Evolutionary conservation across 106 monocot genomes (phyloP).

Genomic region (Apostasia ramifera): DNA sequence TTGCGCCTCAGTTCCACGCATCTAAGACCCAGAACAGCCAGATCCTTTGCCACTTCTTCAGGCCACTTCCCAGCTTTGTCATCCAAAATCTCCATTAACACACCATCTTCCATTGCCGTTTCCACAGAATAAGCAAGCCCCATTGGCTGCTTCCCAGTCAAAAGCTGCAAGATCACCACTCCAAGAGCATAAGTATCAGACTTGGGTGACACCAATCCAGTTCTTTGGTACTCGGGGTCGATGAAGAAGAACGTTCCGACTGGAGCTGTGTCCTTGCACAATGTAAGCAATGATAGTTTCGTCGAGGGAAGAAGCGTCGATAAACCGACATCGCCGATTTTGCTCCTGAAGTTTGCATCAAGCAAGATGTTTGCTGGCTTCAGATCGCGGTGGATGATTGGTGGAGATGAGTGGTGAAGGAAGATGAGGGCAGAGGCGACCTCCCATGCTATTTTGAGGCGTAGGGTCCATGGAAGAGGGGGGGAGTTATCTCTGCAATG

Average conservation of each 20-base stretch:
- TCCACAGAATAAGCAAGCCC: conserved; percentile 36
- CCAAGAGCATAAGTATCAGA: conserved; percentile 55
- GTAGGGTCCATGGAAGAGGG: conserved; percentile 41
- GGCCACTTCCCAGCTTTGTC: conserved; percentile 50
- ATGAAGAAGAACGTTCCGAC: conserved; percentile 65
- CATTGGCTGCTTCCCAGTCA: conserved; percentile 44
- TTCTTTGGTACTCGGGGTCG: conserved; percentile 65
- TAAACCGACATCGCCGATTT: conserved; percentile 62
- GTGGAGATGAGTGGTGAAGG: conserved; percentile 40
- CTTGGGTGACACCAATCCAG: conserved; percentile 40
- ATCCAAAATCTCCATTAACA: conserved; percentile 34
- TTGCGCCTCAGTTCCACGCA: conserved; percentile 39
- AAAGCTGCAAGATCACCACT: conserved; percentile 48
- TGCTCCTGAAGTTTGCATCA: conserved; percentile 39
- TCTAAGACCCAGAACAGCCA: conserved; percentile 35
- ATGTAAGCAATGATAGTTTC: conserved; percentile 9
- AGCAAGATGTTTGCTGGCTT: conserved; percentile 76
- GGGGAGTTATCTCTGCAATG: conserved; percentile 20
- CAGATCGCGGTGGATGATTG: conserved; percentile 61
- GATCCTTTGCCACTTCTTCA: conserved; percentile 25
- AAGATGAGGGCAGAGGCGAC: conserved; percentile 46
- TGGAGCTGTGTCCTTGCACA: conserved; percentile 44
- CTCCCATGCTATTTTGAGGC: conserved; percentile 57
- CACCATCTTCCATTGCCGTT: conserved; percentile 25
- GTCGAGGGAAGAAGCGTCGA: conserved; percentile 29